phyloP scores from a whole-genome alignment of 2,329 filamentous ascomycete genomes.

The Acarospora socialis region DNA sequence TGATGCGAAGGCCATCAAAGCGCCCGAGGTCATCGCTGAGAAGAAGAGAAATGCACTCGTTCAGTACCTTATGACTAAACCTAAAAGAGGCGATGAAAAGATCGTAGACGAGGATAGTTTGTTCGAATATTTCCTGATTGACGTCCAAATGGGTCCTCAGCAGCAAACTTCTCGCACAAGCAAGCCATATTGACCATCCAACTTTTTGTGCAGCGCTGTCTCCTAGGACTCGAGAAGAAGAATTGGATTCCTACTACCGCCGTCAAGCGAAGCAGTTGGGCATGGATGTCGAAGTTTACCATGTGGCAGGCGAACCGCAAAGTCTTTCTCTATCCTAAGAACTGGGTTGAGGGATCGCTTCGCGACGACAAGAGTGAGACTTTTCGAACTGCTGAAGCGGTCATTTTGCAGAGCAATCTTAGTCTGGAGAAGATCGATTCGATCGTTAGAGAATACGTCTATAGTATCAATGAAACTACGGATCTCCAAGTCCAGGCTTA shows the following conservation, averaged over 20 bases:
- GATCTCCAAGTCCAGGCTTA: too few species aligned
- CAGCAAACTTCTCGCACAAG: slow-evolving; percentile 20
- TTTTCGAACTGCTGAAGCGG: slow-evolving; percentile 16
- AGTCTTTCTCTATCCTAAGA: slow-evolving; percentile 23
- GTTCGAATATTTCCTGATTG: slow-evolving; percentile 21
- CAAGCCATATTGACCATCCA: slow-evolving; percentile 22
- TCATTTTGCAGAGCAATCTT: slow-evolving; percentile 16
- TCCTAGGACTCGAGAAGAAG: slow-evolving; percentile 19
- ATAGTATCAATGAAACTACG: too few species aligned
- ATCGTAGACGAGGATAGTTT: slow-evolving; percentile 17
- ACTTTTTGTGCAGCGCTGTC: slow-evolving; percentile 20
- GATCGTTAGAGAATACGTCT: slow-evolving; percentile 13
- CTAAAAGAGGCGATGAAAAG: slow-evolving; percentile 1
- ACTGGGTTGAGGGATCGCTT: slow-evolving; percentile 20
- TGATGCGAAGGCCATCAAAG: too few species aligned
- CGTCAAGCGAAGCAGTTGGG: slow-evolving; percentile 13
- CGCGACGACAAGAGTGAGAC: slow-evolving; percentile 21
- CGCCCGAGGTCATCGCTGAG: too few species aligned
- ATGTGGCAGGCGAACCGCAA: slow-evolving; percentile 21
- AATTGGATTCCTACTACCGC: neutral
- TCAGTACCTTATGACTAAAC: slow-evolving; percentile 12
- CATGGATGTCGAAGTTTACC: slow-evolving; percentile 17
- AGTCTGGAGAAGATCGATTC: slow-evolving; percentile 4
- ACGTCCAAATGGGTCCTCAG: slow-evolving; percentile 19
- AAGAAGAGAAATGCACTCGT: slow-evolving; percentile 14